phyloP scores from a whole-genome alignment of 805 yeast species.

The Candida berthetii region DNA sequence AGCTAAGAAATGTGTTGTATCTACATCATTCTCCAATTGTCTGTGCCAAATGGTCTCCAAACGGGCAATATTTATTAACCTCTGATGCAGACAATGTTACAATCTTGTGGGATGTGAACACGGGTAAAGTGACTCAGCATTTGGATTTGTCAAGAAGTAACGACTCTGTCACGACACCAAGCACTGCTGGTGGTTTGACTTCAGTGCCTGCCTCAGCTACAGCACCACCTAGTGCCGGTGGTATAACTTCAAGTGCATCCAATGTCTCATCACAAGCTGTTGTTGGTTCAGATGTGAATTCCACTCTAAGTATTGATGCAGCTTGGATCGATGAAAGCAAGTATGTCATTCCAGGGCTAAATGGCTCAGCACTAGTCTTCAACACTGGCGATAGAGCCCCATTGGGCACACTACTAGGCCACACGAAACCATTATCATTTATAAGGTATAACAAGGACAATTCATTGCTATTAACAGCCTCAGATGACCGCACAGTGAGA shows the following conservation, averaged over 20 bases:
- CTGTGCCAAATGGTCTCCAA: slow-evolving; percentile 53
- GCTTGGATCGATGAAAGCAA: slow-evolving; percentile 70
- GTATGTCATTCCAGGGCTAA: slow-evolving; percentile 64
- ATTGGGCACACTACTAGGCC: slow-evolving; percentile 55
- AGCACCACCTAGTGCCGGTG: neutral
- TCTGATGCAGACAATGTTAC: slow-evolving; percentile 49
- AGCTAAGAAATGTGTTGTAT: slow-evolving; percentile 47
- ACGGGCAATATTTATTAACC: slow-evolving; percentile 49
- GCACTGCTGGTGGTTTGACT: neutral
- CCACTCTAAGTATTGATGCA: slow-evolving; percentile 41
- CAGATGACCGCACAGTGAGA: slow-evolving; percentile 70
- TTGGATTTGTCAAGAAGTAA: slow-evolving; percentile 27
- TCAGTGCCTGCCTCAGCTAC: slow-evolving; percentile 9
- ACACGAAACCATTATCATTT: slow-evolving; percentile 47
- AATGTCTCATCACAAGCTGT: neutral
- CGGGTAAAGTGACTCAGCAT: slow-evolving; percentile 43
- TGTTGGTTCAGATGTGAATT: neutral
- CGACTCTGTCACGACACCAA: neutral
- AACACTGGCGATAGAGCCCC: slow-evolving; percentile 41
- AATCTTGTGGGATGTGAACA: slow-evolving; percentile 60
- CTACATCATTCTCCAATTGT: slow-evolving; percentile 51
- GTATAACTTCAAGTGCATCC: neutral
- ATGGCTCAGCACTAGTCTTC: slow-evolving; percentile 49
- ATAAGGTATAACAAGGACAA: slow-evolving; percentile 46
- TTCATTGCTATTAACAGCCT: slow-evolving; percentile 61